Percentiles rank a stretch among this genome's conserved stretches.
Evolutionary conservation across 1,139 yeast genomes (phyloP).

Genomic region (Lodderomyces beijingensis): DNA sequence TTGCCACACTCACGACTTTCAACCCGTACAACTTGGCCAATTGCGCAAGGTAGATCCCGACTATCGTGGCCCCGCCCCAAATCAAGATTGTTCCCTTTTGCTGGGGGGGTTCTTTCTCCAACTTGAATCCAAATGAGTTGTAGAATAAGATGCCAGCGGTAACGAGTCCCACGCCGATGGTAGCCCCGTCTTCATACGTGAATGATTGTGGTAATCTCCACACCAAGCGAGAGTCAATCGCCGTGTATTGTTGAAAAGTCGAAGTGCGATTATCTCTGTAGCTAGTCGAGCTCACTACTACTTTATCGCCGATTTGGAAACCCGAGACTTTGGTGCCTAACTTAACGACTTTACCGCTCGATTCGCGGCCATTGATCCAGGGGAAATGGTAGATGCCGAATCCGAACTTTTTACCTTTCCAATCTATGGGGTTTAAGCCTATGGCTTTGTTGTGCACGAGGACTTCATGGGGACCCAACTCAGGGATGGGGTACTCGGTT

Average conservation of each 20-base stretch:
- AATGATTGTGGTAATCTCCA: slow-evolving; percentile 34
- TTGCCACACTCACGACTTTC: slow-evolving; percentile 38
- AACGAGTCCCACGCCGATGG: slow-evolving; percentile 45
- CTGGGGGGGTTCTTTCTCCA: slow-evolving; percentile 4
- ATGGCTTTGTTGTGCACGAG: slow-evolving; percentile 36
- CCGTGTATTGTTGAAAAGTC: slow-evolving; percentile 44
- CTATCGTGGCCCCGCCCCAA: slow-evolving; percentile 50
- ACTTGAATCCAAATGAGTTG: slow-evolving; percentile 24
- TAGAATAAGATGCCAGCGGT: slow-evolving; percentile 39
- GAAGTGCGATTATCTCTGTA: slow-evolving; percentile 44
- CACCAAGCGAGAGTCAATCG: slow-evolving; percentile 38
- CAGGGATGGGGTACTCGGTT: slow-evolving; percentile 16
- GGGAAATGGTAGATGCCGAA: slow-evolving; percentile 48
- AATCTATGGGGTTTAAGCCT: slow-evolving; percentile 47
- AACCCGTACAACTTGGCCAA: slow-evolving; percentile 36
- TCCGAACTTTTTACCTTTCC: slow-evolving; percentile 46
- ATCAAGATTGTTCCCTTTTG: slow-evolving; percentile 21
- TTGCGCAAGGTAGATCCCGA: slow-evolving; percentile 40
- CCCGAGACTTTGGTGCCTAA: slow-evolving; percentile 26
- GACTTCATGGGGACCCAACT: slow-evolving; percentile 26
- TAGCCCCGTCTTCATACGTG: slow-evolving; percentile 37
- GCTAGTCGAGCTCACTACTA: slow-evolving; percentile 41
- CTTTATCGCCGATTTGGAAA: slow-evolving; percentile 29
- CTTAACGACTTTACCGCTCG: slow-evolving; percentile 35
- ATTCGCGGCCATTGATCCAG: slow-evolving; percentile 48